phyloP scores from a whole-genome alignment of 345 rosid species.

The Abelmoschus esculentus region DNA sequence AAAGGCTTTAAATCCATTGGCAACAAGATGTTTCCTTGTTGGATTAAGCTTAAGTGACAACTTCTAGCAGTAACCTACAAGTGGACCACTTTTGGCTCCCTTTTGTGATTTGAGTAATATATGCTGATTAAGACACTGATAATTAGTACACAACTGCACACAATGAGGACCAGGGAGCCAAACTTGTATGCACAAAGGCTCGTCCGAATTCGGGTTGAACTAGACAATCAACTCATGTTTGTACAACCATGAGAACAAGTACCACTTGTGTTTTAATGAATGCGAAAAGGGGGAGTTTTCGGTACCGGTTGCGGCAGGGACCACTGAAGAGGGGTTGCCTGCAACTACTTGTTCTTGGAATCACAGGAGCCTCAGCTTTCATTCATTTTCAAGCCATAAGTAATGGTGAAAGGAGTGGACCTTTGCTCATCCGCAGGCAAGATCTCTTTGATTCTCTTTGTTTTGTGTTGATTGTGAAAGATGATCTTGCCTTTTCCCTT shows the following conservation, averaged over 20 bases:
- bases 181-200: neutral
- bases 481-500: conserved; percentile 42
- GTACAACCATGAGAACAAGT: too few relatives aligned
- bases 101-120: conserved; percentile 10
- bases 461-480: conserved; percentile 35
- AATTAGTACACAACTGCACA: conserved; percentile 5
- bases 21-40: conserved; percentile 24
- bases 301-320: conserved; percentile 23
- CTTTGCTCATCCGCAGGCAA: conserved; percentile 39
- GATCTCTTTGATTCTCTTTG: conserved; percentile 62
- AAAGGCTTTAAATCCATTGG: conserved; percentile 6
- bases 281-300: neutral
- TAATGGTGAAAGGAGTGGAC: conserved; percentile 30
- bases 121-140: conserved; percentile 29
- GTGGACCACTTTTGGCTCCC: conserved; percentile 34
- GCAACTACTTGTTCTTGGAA: conserved; percentile 18
- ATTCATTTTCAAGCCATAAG: conserved; percentile 38
- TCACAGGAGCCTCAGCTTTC: conserved; percentile 19
- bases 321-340: conserved; percentile 16
- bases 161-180: conserved; percentile 5
- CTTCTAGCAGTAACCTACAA: conserved; percentile 9
- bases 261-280: too few relatives aligned
- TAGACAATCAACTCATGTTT: too few relatives aligned
- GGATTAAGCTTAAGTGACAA: conserved; percentile 23
- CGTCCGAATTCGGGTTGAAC: too few relatives aligned